Conservation (phyloP, 139 green algal species). For the Penium margaritaceum region DNA sequence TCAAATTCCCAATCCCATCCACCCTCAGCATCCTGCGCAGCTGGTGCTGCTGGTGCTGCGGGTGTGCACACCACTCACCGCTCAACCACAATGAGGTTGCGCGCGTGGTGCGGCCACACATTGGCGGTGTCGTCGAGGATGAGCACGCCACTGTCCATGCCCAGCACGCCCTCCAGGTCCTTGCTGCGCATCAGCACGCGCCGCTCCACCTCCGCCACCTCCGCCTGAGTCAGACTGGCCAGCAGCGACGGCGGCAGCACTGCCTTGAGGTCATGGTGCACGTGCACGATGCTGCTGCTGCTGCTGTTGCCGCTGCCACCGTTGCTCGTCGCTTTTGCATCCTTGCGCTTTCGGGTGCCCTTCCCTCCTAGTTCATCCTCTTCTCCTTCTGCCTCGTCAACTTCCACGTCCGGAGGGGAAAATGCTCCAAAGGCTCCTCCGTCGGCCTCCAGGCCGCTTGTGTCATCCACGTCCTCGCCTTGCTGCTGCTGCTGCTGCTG, state of each 20-base stretch:
- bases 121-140: slow-evolving; percentile 89
- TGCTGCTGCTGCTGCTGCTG: too few relatives aligned
- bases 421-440: too few relatives aligned
- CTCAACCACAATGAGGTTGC: slow-evolving; percentile 75
- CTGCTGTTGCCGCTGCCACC: not conserved
- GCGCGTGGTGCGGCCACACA: slow-evolving; percentile 74
- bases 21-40: too few relatives aligned
- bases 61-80: too few relatives aligned
- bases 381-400: not conserved
- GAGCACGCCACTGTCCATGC: slow-evolving; percentile 59
- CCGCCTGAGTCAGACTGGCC: not conserved
- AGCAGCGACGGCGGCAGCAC: too few relatives aligned
- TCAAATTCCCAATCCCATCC: too few relatives aligned
- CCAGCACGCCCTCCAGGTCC: slow-evolving; percentile 81
- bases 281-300: too few relatives aligned
- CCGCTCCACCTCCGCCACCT: not conserved
- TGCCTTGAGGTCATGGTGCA: too few relatives aligned
- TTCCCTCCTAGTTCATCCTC: not conserved
- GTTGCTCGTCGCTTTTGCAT: too few relatives aligned
- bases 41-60: too few relatives aligned
- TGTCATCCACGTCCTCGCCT: too few relatives aligned
- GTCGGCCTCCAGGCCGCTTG: not conserved
- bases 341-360: too few relatives aligned
- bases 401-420: not conserved
- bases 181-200: slow-evolving; percentile 53